Evolutionary conservation across 352 stramenopile species (phyloP), one percentile per base, ranked within the genome.

Genomic region (Phytophthora pisi): DNA sequence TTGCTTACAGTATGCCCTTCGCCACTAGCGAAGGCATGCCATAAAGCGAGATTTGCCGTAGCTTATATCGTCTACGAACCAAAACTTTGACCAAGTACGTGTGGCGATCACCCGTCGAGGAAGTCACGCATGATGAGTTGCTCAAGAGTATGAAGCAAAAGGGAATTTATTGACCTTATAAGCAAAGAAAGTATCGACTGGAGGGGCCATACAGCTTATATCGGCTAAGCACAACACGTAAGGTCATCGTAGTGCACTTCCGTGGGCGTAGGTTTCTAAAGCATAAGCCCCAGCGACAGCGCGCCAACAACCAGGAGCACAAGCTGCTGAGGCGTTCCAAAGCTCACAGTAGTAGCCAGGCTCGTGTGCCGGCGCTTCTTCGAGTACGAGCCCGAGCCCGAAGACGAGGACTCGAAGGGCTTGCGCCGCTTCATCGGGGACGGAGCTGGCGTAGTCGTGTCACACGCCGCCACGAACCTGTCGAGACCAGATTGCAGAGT

Each of bases 401-500:
- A 66, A 2, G 61, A 60, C 45, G 58, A 78, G 8, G 66, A 73
- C 45, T 66, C 58, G 13, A 71, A 65, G 38, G 53, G 53, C 58
- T 81, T 79, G 50, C 66, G 69, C 36, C 83, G 82, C 72, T 84
- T 86, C 10, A 81, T 76, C n/a, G 71, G 68, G 38, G 73, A 57
- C 3, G 77, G 78, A 50, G 75, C 51, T 9, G 62, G 51, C 9
- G 59, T 86, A 16, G 59, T 53, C 15, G 49, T 66, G 40, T 89
- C 81, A 56, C 80, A 86, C 2, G 73, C 55, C 4, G 78, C 54
- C 34, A 81, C 71, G 20, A 89, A 84, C 46, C 59, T 64, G 51
- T 89, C 74, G n/a, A 88, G 43, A 30, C 70, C 80, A 45, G 47
- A 45, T 65, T 86, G 78, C 38, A 90, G 63, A 58, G 79, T 88